A percentile compares a stretch with the other conserved stretches of the same genome.
Conservation (phyloP, 2,329 filamentous ascomycete genomes). For the Didymella sp. region DNA sequence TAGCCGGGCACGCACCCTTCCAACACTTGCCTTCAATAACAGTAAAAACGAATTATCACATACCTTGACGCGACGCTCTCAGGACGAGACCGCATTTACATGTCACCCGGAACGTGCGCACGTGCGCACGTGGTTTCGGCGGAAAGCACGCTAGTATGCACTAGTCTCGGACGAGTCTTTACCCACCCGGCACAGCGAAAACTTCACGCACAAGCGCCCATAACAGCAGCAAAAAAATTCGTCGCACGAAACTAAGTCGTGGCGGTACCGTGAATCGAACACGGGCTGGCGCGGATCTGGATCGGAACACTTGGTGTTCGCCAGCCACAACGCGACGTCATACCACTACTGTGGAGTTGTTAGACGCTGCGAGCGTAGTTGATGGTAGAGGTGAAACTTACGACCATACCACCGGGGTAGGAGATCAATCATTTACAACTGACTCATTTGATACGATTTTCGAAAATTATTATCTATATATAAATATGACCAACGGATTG, state of each 20-base stretch:
- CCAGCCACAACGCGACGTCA: conserved; percentile 24
- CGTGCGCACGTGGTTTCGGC: background rate
- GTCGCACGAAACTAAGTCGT: background rate
- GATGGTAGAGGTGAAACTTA: background rate
- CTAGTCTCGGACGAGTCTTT: conserved; percentile 2
- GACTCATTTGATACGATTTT: no score
- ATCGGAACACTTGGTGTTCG: conserved; percentile 13
- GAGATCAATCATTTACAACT: no score
- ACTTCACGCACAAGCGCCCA: background rate
- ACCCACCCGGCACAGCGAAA: background rate
- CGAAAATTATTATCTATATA: no score
- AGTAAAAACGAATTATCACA: no score
- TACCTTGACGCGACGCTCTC: no score
- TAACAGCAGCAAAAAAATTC: background rate
- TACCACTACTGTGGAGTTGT: conserved; percentile 12
- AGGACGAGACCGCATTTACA: no score
- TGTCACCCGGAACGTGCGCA: no score
- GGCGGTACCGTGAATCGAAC: conserved; percentile 24
- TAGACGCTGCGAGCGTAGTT: background rate
- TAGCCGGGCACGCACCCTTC: no score
- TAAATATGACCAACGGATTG: no score
- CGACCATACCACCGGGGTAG: background rate
- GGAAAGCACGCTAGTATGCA: background rate
- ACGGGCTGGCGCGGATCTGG: conserved; percentile 23
- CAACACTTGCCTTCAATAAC: no score